These are phyloP conservation scores for Ogataea neopini DNA, from an alignment of 805 yeast species.

Conservation along the genomic window DNA sequence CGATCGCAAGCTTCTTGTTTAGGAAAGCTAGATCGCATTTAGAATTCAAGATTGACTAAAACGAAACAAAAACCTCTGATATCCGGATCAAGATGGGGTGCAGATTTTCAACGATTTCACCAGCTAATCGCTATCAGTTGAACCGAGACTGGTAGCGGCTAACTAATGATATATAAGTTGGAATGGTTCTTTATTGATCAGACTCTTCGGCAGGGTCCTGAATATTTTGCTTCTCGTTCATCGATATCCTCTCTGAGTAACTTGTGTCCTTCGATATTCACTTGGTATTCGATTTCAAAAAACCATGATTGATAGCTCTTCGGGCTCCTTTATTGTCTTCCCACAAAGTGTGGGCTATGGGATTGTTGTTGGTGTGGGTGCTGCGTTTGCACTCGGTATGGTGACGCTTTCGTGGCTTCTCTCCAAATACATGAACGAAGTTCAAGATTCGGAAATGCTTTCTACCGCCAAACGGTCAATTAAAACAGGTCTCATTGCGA, in stretches of 20 bases:
- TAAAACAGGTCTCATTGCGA: constrained; percentile 38
- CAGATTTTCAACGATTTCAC: too few relatives aligned
- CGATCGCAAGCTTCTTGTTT: not conserved
- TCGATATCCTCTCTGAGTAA: too few relatives aligned
- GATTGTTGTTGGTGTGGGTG: constrained; percentile 46
- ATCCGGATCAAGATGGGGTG: not conserved
- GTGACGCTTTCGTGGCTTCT: constrained; percentile 35
- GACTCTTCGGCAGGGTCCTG: too few relatives aligned
- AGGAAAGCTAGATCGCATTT: not conserved
- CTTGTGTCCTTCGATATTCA: too few relatives aligned
- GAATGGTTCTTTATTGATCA: too few relatives aligned
- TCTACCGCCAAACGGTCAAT: constrained; percentile 41
- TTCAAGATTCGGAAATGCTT: constrained; percentile 45
- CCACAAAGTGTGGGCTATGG: constrained; percentile 40
- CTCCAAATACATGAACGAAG: constrained; percentile 40
- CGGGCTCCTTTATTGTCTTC: constrained; percentile 18
- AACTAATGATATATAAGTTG: too few relatives aligned
- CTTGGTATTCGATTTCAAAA: too few relatives aligned
- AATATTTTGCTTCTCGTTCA: too few relatives aligned
- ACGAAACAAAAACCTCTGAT: not conserved
- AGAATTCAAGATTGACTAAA: not conserved
- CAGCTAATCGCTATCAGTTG: too few relatives aligned
- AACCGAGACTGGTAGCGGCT: too few relatives aligned
- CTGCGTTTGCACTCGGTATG: constrained; percentile 44
- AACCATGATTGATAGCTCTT: constrained; percentile 12